Base-by-base conservation (phyloP, 1,284 basidiomycete species). In the Gymnopus androsaceus region DNA sequence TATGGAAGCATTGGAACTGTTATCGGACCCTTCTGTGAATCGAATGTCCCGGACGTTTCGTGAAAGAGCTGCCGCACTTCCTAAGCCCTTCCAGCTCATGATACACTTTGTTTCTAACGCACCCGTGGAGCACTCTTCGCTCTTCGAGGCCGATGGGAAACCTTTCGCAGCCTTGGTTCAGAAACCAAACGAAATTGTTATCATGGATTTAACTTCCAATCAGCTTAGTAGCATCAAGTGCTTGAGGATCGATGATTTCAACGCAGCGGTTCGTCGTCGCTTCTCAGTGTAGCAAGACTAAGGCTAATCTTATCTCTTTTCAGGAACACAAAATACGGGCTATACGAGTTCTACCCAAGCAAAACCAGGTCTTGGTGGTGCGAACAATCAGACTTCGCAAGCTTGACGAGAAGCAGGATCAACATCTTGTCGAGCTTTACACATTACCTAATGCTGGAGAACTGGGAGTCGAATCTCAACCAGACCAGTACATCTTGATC, bases 281-380 rank as follows among this genome's bases (percentile, higher is more conserved):
- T n/a, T n/a, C n/a, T n/a, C n/a, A n/a, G n/a, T n/a, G n/a, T n/a
- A n/a, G n/a, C n/a, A n/a, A n/a, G n/a, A n/a, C n/a, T n/a, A n/a
- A n/a, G n/a, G n/a, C n/a, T n/a, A n/a, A n/a, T n/a, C n/a, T n/a
- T n/a, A n/a, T n/a, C n/a, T n/a, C n/a, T n/a, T n/a, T n/a, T n/a
- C n/a, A 79, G 77, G 61, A 66, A 23, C 76, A 83, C 60, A 69
- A 68, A 28, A 81, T 86, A 61, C 72, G 74, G 49, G 78, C 74
- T 17, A 72, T 82, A 55, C 79, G 83, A 37, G 73, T 82, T n/a
- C 65, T 86, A 37, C 80, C 85, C 1, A 66, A 68, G 3, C 82
- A 86, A 63, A 67, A 72, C n/a, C 73, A 81, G 49, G 67, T 88
- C 12, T 70, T 88, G 31, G 74, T 85, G 55, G 74, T 86, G 30